Conservation (phyloP, 805 yeast species). For the Danielia reshetovae region DNA sequence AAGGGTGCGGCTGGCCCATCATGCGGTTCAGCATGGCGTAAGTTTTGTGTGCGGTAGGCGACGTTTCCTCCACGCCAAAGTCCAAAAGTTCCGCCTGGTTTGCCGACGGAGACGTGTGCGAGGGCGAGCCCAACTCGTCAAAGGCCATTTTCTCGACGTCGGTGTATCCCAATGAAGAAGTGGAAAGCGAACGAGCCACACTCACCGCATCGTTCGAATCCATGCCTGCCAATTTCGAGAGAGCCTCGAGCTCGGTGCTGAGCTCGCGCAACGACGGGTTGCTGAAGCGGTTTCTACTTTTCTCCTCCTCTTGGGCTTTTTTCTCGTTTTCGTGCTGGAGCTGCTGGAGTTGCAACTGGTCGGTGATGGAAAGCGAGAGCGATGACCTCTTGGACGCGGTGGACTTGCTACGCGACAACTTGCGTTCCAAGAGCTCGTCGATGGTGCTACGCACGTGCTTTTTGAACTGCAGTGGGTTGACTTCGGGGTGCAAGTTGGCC, state of each 20-base stretch:
- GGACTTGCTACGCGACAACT: slow-evolving; percentile 15
- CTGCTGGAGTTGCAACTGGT: slow-evolving; percentile 1
- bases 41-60: background rate
- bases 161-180: slow-evolving; percentile 60
- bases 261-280: slow-evolving; percentile 68
- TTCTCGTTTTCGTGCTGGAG: background rate
- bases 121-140: slow-evolving; percentile 26
- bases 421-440: slow-evolving; percentile 45
- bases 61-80: slow-evolving; percentile 15
- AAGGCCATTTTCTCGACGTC: slow-evolving; percentile 45
- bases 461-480: slow-evolving; percentile 86
- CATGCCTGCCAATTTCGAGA: slow-evolving; percentile 74
- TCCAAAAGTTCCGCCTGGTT: slow-evolving; percentile 9
- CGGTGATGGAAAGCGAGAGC: slow-evolving; percentile 14
- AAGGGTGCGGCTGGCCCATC: too few species aligned
- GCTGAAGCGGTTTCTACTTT: slow-evolving; percentile 17
- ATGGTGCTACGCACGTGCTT: slow-evolving; percentile 61
- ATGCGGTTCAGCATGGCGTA: too few species aligned
- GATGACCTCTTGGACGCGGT: slow-evolving; percentile 14
- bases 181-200: slow-evolving; percentile 73
- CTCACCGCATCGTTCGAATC: slow-evolving; percentile 79
- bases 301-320: background rate
- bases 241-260: slow-evolving; percentile 68
- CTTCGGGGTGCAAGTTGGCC: slow-evolving; percentile 87
- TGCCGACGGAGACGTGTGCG: slow-evolving; percentile 9